Evolutionary conservation across 805 yeast species (phyloP).

Genomic region (Metschnikowia chrysomelidarum): DNA sequence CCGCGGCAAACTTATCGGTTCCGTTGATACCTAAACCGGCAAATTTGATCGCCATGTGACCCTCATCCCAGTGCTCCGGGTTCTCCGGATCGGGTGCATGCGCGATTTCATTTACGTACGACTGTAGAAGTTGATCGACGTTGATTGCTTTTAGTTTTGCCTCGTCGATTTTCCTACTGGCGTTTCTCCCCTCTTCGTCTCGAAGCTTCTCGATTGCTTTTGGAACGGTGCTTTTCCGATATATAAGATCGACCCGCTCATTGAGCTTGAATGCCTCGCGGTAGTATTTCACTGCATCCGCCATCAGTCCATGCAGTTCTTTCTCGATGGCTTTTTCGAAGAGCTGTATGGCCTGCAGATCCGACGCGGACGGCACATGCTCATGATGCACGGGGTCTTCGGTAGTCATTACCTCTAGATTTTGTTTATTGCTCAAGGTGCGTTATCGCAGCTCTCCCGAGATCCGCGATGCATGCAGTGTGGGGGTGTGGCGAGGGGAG

Average conservation of each 20-base stretch:
- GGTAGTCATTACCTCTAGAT: too few species aligned
- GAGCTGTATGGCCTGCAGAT: conserved; percentile 50
- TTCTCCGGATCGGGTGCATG: conserved; percentile 26
- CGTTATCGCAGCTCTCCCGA: too few species aligned
- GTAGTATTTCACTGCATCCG: conserved; percentile 78
- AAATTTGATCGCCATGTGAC: conserved; percentile 25
- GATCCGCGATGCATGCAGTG: too few species aligned
- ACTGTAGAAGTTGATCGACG: conserved; percentile 38
- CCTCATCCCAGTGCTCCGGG: conserved; percentile 19
- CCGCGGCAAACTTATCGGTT: conserved; percentile 11
- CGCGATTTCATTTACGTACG: conserved; percentile 33
- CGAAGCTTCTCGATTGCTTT: conserved; percentile 27
- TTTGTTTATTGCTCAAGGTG: too few species aligned
- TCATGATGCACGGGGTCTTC: not conserved
- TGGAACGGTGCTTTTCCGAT: conserved; percentile 55
- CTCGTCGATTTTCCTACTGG: conserved; percentile 33
- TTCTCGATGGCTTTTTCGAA: conserved; percentile 71
- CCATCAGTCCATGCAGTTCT: conserved; percentile 70
- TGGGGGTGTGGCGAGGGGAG: too few species aligned
- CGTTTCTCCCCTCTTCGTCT: conserved; percentile 29
- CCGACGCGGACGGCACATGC: conserved; percentile 1
- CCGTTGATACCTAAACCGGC: conserved; percentile 22
- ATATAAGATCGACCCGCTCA: conserved; percentile 62
- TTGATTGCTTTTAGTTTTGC: conserved; percentile 36
- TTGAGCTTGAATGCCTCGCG: conserved; percentile 65